Evolutionary conservation across 768 basidiomycete genomes (phyloP).

Genomic region (Lyophyllum semitale): DNA sequence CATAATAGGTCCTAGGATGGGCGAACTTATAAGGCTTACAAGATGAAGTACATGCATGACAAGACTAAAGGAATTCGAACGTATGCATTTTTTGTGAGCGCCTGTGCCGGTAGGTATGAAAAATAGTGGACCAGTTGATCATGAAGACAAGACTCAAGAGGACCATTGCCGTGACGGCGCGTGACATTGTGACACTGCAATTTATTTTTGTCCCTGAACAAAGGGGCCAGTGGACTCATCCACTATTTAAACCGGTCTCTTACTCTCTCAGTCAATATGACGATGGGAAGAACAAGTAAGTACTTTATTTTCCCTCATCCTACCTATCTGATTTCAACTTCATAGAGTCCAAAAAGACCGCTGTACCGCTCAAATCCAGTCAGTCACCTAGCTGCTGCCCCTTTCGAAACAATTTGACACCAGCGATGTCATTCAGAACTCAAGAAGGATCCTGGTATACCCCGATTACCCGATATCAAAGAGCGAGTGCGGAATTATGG

Average conservation of each 20-base stretch:
- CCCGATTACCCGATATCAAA: slow-evolving; percentile 78
- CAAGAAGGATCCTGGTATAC: slow-evolving; percentile 89
- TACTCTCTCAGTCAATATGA: slow-evolving; percentile 14
- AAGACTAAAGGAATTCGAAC: too few species aligned
- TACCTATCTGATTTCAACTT: neutral
- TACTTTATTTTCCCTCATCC: neutral
- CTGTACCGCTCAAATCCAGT: slow-evolving; percentile 45
- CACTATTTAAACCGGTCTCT: neutral
- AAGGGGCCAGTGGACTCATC: neutral
- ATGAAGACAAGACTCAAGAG: too few species aligned
- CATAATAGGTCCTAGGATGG: too few species aligned
- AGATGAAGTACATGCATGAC: too few species aligned
- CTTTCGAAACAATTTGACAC: neutral
- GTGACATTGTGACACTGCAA: neutral
- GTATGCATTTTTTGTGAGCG: too few species aligned
- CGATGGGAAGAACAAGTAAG: slow-evolving; percentile 46
- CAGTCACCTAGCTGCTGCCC: slow-evolving; percentile 14
- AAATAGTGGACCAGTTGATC: too few species aligned
- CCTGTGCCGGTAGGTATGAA: too few species aligned
- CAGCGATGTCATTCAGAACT: slow-evolving; percentile 49
- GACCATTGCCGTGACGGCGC: too few species aligned
- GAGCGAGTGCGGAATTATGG: slow-evolving; percentile 50
- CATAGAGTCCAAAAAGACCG: slow-evolving; percentile 40
- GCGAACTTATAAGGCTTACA: too few species aligned
- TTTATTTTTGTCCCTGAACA: neutral